Evolutionary conservation across 345 rosid genomes (phyloP).

Genomic region (Clausena lansium): DNA sequence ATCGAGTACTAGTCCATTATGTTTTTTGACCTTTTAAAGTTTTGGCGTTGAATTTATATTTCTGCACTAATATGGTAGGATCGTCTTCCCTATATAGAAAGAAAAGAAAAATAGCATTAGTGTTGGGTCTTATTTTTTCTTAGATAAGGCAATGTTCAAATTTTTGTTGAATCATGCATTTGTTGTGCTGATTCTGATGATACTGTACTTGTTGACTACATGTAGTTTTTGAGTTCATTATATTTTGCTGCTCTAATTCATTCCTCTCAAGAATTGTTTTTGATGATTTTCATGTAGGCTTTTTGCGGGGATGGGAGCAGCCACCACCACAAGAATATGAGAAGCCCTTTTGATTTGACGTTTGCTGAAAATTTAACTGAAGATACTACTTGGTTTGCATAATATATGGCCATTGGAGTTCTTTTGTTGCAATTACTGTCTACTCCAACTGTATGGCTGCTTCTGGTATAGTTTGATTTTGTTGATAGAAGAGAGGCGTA

Average conservation of each 20-base stretch:
- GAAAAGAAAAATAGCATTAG: not conserved
- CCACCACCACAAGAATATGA: slow-evolving; percentile 62
- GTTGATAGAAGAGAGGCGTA: slow-evolving; percentile 13
- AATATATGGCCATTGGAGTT: not conserved
- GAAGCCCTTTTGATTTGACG: slow-evolving; percentile 67
- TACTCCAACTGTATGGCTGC: not conserved
- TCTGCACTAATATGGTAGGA: not conserved
- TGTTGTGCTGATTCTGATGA: not conserved
- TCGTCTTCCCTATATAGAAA: not conserved
- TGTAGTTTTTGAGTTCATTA: not conserved
- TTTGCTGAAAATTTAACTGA: slow-evolving; percentile 1
- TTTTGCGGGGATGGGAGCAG: slow-evolving; percentile 82
- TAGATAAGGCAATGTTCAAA: not conserved
- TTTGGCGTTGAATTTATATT: not conserved
- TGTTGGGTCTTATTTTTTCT: not conserved
- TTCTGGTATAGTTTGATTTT: slow-evolving; percentile 1
- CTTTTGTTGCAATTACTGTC: slow-evolving; percentile 10
- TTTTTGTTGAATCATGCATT: not conserved
- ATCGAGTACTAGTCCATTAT: not conserved
- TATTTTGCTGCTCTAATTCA: slow-evolving; percentile 3
- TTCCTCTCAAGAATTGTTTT: slow-evolving; percentile 2
- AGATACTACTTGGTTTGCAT: slow-evolving; percentile 16
- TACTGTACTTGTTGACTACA: not conserved
- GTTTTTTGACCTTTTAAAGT: not conserved
- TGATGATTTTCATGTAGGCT: slow-evolving; percentile 48